A percentile compares a stretch with the other conserved stretches of the same genome.
These are phyloP conservation scores for Picea glauca DNA, from an alignment of 75 land plant species.

Conservation along the genomic window DNA sequence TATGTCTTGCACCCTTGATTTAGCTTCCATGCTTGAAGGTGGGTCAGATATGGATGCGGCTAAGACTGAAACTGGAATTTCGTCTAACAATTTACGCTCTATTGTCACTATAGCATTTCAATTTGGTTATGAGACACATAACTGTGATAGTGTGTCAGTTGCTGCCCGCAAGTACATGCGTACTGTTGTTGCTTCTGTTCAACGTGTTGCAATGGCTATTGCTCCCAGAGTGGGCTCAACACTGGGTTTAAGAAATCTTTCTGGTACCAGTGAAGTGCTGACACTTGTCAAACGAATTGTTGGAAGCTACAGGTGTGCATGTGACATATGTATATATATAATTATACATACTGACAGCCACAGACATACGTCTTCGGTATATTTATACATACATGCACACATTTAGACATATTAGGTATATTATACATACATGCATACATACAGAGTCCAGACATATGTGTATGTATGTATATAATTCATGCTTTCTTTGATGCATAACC, in stretches of 20 bases:
- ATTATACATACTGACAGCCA: no score
- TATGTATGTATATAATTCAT: neutral
- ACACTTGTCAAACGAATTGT: slow-evolving; percentile 30
- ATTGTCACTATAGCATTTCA: slow-evolving; percentile 50
- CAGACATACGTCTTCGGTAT: no score
- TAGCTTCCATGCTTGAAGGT: slow-evolving; percentile 33
- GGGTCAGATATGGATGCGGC: slow-evolving; percentile 12
- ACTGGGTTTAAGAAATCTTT: slow-evolving; percentile 10
- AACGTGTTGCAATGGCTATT: slow-evolving; percentile 48
- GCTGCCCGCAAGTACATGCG: slow-evolving; percentile 54
- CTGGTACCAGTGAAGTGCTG: slow-evolving; percentile 33
- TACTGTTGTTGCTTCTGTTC: slow-evolving; percentile 48
- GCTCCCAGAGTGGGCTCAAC: slow-evolving; percentile 33
- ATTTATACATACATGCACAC: no score
- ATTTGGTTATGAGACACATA: slow-evolving; percentile 38
- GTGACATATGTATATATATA: no score
- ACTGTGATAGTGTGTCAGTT: slow-evolving; percentile 34
- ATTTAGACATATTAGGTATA: no score
- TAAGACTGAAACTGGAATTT: neutral
- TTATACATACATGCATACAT: no score
- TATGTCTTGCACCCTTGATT: slow-evolving; percentile 26
- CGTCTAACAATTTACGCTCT: slow-evolving; percentile 25
- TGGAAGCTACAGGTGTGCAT: slow-evolving; percentile 33
- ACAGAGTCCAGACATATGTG: no score
- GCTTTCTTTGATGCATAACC: neutral